A percentile compares a stretch with the other conserved stretches of the same genome.
Evolutionary conservation across 2,329 filamentous ascomycete genomes (phyloP).

Genomic region (Fusarium udum): DNA sequence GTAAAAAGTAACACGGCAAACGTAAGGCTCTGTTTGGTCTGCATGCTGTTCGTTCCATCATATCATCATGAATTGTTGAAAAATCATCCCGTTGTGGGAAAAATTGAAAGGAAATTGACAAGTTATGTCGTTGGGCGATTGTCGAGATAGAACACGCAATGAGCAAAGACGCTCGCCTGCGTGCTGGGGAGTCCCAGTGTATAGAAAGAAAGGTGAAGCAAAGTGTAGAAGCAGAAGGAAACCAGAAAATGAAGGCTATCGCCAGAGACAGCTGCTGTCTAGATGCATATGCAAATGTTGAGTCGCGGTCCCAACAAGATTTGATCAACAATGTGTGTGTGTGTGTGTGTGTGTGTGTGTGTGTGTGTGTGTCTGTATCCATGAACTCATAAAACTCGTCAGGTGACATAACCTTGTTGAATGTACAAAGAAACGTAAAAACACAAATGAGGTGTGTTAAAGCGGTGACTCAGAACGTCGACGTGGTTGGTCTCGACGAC

Average conservation of each 20-base stretch:
- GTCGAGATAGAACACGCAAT: constrained; percentile 14
- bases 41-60: constrained; percentile 42
- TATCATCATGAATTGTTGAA: constrained; percentile 43
- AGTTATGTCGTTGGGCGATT: constrained; percentile 8
- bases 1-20: constrained; percentile 37
- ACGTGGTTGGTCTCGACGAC: constrained; percentile 53
- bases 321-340: constrained; percentile 21
- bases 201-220: constrained; percentile 25
- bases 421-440: constrained; percentile 38
- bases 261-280: constrained; percentile 38
- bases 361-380: constrained; percentile 26
- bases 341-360: constrained; percentile 12
- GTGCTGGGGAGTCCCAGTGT: constrained; percentile 6
- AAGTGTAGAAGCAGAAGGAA: constrained; percentile 7
- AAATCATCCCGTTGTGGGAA: constrained; percentile 27
- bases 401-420: constrained; percentile 32
- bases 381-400: constrained; percentile 41
- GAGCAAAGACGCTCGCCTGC: constrained; percentile 10
- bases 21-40: constrained; percentile 41
- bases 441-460: constrained; percentile 43
- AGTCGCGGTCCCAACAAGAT: constrained; percentile 27
- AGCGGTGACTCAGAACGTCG: constrained; percentile 62
- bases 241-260: constrained; percentile 27
- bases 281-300: constrained; percentile 41
- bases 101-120: constrained; percentile 20